These are phyloP conservation scores for Acanthamoeba lenticulata DNA, from an alignment of 208 protist genomes.

Conservation along the genomic window DNA sequence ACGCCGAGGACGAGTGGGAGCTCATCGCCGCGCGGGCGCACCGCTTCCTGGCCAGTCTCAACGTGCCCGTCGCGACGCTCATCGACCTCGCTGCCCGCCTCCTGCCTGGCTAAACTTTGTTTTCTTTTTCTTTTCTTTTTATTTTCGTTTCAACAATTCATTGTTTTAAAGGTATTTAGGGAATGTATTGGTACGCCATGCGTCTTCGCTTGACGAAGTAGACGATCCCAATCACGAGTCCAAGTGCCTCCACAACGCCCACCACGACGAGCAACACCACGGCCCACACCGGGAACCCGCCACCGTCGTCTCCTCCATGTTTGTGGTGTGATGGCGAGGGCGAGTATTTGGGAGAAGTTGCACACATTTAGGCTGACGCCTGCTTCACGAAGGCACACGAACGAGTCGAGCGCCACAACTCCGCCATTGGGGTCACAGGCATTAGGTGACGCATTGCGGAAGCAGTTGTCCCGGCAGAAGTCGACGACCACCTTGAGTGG, in stretches of 20 bases:
- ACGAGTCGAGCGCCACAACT: not conserved
- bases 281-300: not conserved
- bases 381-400: not conserved
- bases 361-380: not conserved
- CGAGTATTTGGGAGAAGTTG: not conserved
- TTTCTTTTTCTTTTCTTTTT: not conserved
- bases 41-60: not conserved
- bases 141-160: too few species aligned
- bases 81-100: not conserved
- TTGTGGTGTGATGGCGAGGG: not conserved
- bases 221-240: not conserved
- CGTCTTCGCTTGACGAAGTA: not conserved
- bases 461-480: not conserved
- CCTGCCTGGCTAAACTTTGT: not conserved
- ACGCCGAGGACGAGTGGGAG: conserved; percentile 6
- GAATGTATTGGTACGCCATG: not conserved
- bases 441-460: not conserved
- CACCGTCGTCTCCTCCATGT: not conserved
- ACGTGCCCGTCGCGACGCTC: not conserved
- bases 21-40: not conserved
- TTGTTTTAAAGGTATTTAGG: too few species aligned
- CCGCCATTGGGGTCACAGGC: not conserved
- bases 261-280: not conserved
- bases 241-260: not conserved
- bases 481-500: too few species aligned